These are phyloP conservation scores for Paulownia fortunei DNA, from an alignment of 257 asterid species.

Conservation along the genomic window DNA sequence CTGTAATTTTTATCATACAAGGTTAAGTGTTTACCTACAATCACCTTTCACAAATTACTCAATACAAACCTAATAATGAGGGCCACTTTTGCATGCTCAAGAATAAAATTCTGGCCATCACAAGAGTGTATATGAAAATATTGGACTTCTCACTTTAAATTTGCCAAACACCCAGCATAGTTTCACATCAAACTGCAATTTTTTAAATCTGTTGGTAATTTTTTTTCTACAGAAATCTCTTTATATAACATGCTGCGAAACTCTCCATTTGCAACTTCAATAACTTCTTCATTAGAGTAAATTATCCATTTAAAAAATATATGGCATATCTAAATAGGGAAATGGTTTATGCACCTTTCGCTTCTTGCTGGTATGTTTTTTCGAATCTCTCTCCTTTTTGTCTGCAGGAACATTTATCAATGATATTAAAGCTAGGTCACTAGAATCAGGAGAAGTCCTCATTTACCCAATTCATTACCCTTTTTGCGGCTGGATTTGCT, in stretches of 20 bases:
- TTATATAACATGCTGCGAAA: neutral
- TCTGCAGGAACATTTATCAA: slow-evolving; percentile 53
- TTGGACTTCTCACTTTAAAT: neutral
- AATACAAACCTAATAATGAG: neutral
- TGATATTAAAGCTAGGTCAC: slow-evolving; percentile 21
- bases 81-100: neutral
- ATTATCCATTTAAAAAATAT: neutral
- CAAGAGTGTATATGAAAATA: neutral
- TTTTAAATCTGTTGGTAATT: neutral
- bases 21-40: neutral
- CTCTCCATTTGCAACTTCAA: neutral
- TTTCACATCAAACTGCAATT: neutral
- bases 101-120: neutral
- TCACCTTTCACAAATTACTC: neutral
- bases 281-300: neutral
- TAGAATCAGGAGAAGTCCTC: slow-evolving; percentile 11
- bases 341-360: slow-evolving; percentile 68
- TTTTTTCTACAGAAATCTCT: neutral
- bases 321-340: slow-evolving; percentile 21
- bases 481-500: slow-evolving; percentile 64
- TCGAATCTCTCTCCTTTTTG: slow-evolving; percentile 78
- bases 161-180: neutral
- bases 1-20: neutral
- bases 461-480: slow-evolving; percentile 52
- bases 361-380: slow-evolving; percentile 74